These are phyloP conservation scores for Talaromyces sp. DNA, from an alignment of 2,329 filamentous ascomycete species.

Conservation along the genomic window DNA sequence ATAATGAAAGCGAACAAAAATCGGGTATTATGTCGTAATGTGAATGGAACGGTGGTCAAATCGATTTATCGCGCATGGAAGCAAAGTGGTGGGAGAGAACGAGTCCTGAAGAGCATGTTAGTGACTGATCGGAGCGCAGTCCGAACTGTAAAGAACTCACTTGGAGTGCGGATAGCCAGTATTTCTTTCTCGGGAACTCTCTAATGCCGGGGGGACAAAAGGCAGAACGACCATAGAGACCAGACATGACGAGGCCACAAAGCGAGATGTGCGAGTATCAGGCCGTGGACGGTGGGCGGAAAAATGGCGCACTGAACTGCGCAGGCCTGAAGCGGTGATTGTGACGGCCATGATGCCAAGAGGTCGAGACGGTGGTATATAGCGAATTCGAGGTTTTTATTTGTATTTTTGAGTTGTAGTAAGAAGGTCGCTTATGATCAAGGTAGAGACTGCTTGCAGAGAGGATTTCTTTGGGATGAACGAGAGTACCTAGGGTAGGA, in stretches of 20 bases:
- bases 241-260: slow-evolving; percentile 39
- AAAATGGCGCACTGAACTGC: slow-evolving; percentile 37
- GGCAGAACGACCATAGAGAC: slow-evolving; percentile 41
- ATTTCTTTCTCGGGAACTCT: slow-evolving; percentile 40
- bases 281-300: slow-evolving; percentile 39
- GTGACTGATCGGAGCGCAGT: not conserved
- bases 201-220: slow-evolving; percentile 44
- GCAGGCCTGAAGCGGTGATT: slow-evolving; percentile 6
- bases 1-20: not conserved
- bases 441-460: no score
- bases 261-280: slow-evolving; percentile 36
- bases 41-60: not conserved
- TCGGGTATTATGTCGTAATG: slow-evolving; percentile 1
- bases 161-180: slow-evolving; percentile 35
- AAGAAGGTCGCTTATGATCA: no score
- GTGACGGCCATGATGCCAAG: slow-evolving; percentile 8
- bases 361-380: not conserved
- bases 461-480: no score
- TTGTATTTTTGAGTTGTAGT: not conserved
- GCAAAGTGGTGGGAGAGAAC: slow-evolving; percentile 38
- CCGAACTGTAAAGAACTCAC: slow-evolving; percentile 21
- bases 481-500: no score
- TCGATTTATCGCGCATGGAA: slow-evolving; percentile 35
- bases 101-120: slow-evolving; percentile 15
- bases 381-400: not conserved